Evolutionary conservation across 2,329 filamentous ascomycete genomes (phyloP).

Genomic region (Mariannaea elegans): DNA sequence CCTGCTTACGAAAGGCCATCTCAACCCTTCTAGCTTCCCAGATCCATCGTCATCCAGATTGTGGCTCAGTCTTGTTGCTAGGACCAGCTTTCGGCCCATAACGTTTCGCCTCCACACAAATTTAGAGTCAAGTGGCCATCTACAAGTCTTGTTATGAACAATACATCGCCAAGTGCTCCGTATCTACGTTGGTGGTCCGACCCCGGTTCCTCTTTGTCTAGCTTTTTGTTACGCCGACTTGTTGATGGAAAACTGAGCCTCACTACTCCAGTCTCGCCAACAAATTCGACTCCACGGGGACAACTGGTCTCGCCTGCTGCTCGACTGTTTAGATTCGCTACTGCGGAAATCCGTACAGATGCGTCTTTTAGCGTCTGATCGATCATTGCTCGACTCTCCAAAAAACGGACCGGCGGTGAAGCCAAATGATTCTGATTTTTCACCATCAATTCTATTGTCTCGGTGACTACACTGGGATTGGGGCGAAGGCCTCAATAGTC

Average conservation of each 20-base stretch:
- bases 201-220: not conserved
- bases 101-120: not conserved
- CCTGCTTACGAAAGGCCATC: no score
- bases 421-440: not conserved
- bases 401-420: not conserved
- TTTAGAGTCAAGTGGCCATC: not conserved
- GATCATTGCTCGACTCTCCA: not conserved
- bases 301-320: conserved; percentile 5
- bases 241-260: not conserved
- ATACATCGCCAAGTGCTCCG: not conserved
- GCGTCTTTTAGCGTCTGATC: not conserved
- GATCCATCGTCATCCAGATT: not conserved
- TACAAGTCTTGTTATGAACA: not conserved
- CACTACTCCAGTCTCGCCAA: conserved; percentile 1
- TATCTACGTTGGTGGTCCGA: not conserved
- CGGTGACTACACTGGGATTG: not conserved
- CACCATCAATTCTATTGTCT: not conserved
- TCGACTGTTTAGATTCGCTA: not conserved
- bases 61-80: conserved; percentile 4
- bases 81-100: not conserved
- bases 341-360: not conserved
- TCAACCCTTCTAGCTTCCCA: no score
- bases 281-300: conserved; percentile 7
- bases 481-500: not conserved
- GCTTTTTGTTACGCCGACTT: not conserved